Conservation (phyloP, 177 flowering plant species). For the Vitis hybrid region DNA sequence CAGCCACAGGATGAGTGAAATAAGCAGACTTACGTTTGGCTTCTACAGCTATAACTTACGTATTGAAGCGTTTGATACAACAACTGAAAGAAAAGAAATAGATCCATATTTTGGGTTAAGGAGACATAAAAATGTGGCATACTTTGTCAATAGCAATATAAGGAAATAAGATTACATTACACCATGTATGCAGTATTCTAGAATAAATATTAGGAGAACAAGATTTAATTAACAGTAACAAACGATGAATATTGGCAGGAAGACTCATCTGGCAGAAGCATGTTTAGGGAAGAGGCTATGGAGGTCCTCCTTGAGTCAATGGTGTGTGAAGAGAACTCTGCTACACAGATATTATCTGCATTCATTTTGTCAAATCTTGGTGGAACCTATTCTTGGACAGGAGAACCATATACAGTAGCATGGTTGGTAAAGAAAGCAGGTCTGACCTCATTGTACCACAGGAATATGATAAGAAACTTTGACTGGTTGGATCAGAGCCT, state of each 20-base stretch:
- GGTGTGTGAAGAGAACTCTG: constrained; percentile 42
- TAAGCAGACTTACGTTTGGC: not conserved
- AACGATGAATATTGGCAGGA: constrained; percentile 40
- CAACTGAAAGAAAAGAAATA: no score
- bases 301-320: constrained; percentile 52
- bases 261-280: constrained; percentile 38
- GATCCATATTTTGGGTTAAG: no score
- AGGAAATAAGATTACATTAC: not conserved
- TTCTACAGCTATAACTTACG: not conserved
- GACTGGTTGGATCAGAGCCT: constrained; percentile 62
- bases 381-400: constrained; percentile 77
- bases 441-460: constrained; percentile 42
- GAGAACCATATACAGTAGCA: constrained; percentile 70
- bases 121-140: not conserved
- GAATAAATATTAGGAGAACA: not conserved
- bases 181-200: not conserved
- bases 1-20: not conserved
- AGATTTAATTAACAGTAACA: not conserved
- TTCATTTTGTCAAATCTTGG: constrained; percentile 72
- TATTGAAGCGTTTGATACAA: no score
- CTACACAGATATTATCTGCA: constrained; percentile 48
- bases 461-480: constrained; percentile 56
- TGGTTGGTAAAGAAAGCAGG: constrained; percentile 75
- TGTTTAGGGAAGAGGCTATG: constrained; percentile 56
- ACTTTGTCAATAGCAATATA: not conserved